A percentile compares a stretch with the other conserved stretches of the same genome.
These are phyloP conservation scores for Artemisia tridentata DNA, from an alignment of 129 eudicot species.

Conservation along the genomic window DNA sequence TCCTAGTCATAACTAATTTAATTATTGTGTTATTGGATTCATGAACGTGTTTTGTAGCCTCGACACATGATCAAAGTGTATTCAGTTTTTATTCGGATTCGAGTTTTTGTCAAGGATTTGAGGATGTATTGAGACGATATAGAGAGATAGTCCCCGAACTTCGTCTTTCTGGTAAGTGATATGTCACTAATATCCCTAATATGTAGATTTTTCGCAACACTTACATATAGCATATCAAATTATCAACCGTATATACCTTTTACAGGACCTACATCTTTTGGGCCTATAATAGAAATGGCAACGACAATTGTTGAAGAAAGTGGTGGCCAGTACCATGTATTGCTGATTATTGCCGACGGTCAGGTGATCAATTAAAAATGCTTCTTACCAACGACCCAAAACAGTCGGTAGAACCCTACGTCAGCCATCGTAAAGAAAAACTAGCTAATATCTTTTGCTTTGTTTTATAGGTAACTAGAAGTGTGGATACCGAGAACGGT, in stretches of 20 bases:
- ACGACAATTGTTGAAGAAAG: constrained; percentile 68
- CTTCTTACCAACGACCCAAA: neutral
- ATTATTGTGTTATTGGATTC: constrained; percentile 10
- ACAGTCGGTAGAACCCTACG: neutral
- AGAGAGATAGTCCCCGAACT: constrained; percentile 70
- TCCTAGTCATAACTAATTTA: neutral
- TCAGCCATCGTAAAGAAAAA: too few species aligned
- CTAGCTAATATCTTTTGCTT: too few species aligned
- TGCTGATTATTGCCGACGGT: constrained; percentile 76
- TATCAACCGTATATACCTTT: neutral
- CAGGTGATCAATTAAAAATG: constrained; percentile 39
- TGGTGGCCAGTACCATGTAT: constrained; percentile 74
- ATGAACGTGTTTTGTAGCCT: constrained; percentile 40
- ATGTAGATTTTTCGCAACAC: neutral
- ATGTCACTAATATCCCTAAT: neutral
- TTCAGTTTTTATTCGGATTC: constrained; percentile 60
- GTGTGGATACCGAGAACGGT: constrained; percentile 43
- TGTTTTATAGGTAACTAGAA: constrained; percentile 60
- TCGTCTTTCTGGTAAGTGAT: constrained; percentile 51
- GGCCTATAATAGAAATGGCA: constrained; percentile 73
- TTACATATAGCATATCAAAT: neutral
- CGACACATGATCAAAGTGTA: constrained; percentile 68
- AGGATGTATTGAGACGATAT: constrained; percentile 57
- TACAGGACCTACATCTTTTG: constrained; percentile 81
- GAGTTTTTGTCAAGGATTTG: constrained; percentile 61